Conservation (phyloP, 495 filamentous ascomycete genomes). For the Umbilicaria muhlenbergii region DNA sequence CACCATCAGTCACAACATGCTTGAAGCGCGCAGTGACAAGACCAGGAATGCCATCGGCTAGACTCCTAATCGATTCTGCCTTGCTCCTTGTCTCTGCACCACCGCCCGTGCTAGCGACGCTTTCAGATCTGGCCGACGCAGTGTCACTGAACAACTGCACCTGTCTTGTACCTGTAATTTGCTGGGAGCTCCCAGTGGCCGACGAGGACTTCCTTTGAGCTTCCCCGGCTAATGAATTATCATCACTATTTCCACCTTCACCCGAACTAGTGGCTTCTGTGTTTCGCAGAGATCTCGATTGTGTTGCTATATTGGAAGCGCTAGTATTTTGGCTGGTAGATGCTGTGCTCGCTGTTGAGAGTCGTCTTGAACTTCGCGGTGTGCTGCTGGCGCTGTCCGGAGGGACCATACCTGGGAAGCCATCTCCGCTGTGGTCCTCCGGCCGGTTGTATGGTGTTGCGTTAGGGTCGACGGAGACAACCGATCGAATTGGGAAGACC, state of each 20-base stretch:
- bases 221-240: no score
- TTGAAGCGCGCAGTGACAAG: conserved; percentile 60
- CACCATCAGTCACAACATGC: conserved; percentile 62
- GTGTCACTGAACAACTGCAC: conserved; percentile 8
- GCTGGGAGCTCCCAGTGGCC: neutral
- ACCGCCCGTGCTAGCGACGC: neutral
- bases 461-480: conserved; percentile 54
- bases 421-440: conserved; percentile 4
- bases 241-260: no score
- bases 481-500: conserved; percentile 74
- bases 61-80: conserved; percentile 6
- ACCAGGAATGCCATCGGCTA: conserved; percentile 16
- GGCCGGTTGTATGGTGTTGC: conserved; percentile 6
- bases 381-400: conserved; percentile 4
- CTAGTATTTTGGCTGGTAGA: no score
- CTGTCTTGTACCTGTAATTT: conserved; percentile 9
- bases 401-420: conserved; percentile 11
- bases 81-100: neutral
- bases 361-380: no score
- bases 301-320: no score
- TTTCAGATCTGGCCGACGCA: conserved; percentile 3
- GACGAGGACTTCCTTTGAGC: no score
- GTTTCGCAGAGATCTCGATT: no score
- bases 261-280: no score
- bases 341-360: no score